Evolutionary conservation across 2,329 filamentous ascomycete species (phyloP).

Genomic region (Aspergillus oerlinghausenensis): DNA sequence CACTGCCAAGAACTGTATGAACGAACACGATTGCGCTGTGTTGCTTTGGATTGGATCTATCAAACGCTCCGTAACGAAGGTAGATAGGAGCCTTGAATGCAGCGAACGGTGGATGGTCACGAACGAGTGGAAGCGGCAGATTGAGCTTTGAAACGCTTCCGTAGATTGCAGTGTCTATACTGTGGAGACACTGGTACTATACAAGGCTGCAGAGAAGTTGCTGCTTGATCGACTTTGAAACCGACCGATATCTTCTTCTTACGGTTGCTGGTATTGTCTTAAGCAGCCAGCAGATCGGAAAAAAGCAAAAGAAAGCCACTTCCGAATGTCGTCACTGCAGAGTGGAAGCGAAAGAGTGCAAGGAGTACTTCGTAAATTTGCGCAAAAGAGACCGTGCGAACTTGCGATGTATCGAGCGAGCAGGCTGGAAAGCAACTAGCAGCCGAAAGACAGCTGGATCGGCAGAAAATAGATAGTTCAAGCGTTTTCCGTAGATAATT

Average conservation of each 20-base stretch:
- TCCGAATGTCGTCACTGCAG: background rate
- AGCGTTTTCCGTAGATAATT: background rate
- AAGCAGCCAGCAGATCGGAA: background rate
- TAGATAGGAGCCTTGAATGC: background rate
- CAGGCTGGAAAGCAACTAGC: background rate
- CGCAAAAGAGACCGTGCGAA: too few species aligned
- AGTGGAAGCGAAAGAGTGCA: background rate
- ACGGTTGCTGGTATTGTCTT: background rate
- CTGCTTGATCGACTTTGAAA: background rate
- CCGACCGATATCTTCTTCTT: background rate
- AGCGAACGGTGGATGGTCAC: background rate
- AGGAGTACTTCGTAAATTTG: background rate
- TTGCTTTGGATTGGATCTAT: background rate
- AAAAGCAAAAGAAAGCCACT: background rate
- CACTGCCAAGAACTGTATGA: conserved; percentile 27
- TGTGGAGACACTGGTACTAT: background rate
- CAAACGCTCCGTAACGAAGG: background rate
- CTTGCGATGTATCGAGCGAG: background rate
- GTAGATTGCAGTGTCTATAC: background rate
- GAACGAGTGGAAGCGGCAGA: background rate
- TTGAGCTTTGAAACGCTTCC: background rate
- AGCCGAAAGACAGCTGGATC: background rate
- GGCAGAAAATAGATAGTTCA: background rate
- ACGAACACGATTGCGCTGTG: conserved; percentile 2
- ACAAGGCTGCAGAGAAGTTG: background rate